phyloP scores from a whole-genome alignment of 192 early-diverging fungal genomes.

The Rhizophagus clarus region DNA sequence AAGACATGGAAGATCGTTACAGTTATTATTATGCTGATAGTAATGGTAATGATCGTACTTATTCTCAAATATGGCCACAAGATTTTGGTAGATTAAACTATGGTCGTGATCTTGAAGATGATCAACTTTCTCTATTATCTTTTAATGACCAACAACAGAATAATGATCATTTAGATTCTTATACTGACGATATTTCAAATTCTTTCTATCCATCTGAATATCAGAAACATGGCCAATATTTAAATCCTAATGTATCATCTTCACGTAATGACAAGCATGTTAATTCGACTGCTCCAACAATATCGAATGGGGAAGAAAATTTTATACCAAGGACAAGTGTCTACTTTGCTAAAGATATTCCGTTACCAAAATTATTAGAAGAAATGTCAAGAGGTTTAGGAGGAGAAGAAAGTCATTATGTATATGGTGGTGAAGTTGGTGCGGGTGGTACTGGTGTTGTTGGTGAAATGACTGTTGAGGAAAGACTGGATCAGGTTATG shows the following conservation, averaged over 20 bases:
- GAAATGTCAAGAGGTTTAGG: constrained; percentile 29
- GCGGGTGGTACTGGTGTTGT: constrained; percentile 2
- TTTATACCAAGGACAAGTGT: constrained; percentile 27
- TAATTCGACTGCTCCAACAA: background rate
- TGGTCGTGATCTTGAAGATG: background rate
- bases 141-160: background rate
- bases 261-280: background rate
- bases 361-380: constrained; percentile 21
- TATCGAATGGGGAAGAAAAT: constrained; percentile 1
- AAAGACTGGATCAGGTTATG: constrained; percentile 31
- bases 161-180: constrained; percentile 10
- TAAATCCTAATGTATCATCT: background rate
- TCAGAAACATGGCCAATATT: background rate
- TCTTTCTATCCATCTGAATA: constrained; percentile 11
- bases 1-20: constrained; percentile 9
- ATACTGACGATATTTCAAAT: background rate
- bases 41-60: background rate
- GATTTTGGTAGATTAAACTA: constrained; percentile 1
- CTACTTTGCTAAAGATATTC: constrained; percentile 28
- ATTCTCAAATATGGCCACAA: background rate
- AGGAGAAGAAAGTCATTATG: background rate
- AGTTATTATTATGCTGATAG: constrained; percentile 22
- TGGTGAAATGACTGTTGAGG: constrained; percentile 28
- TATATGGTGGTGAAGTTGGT: constrained; percentile 7
- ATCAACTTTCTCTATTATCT: background rate